Conservation (phyloP, 2,329 filamentous ascomycete genomes). For the Pseudogymnoascus sp. region DNA sequence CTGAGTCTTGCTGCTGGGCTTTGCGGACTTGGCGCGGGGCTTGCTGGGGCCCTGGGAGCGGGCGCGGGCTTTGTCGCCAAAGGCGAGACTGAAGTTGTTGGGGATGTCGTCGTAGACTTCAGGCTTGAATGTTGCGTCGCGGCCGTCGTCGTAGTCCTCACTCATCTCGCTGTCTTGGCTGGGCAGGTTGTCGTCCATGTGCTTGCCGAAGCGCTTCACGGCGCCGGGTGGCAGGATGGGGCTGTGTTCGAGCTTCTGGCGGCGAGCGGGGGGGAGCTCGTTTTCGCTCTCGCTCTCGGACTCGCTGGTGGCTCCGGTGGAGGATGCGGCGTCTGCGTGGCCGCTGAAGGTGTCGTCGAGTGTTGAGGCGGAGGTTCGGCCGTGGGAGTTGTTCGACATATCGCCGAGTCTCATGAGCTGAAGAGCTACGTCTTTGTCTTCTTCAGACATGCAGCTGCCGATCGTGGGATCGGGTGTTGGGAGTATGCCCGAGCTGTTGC, state of each 20-base stretch:
- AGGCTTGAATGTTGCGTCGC: conserved; percentile 29
- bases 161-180: conserved; percentile 51
- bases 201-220: conserved; percentile 40
- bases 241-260: conserved; percentile 49
- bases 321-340: conserved; percentile 75
- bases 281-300: conserved; percentile 61
- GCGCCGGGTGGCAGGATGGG: conserved; percentile 41
- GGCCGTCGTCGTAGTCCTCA: conserved; percentile 44
- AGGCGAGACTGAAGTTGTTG: conserved; percentile 13
- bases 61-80: conserved; percentile 34
- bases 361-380: conserved; percentile 86
- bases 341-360: conserved; percentile 91
- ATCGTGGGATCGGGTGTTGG: conserved; percentile 97
- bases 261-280: conserved; percentile 52
- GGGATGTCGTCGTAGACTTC: conserved; percentile 15
- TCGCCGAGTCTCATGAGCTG: conserved; percentile 95
- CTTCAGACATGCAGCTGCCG: conserved; percentile 92
- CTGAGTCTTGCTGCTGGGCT: conserved; percentile 24
- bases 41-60: conserved; percentile 33
- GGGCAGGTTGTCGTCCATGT: conserved; percentile 44
- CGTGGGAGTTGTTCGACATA: conserved; percentile 87
- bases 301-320: conserved; percentile 77
- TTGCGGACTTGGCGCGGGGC: conserved; percentile 37
- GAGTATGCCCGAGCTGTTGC: conserved; percentile 54
- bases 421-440: conserved; percentile 86